Evolutionary conservation across 371 early-diverging fungal genomes (phyloP).

Genomic region (Chytridium lagenaria): DNA sequence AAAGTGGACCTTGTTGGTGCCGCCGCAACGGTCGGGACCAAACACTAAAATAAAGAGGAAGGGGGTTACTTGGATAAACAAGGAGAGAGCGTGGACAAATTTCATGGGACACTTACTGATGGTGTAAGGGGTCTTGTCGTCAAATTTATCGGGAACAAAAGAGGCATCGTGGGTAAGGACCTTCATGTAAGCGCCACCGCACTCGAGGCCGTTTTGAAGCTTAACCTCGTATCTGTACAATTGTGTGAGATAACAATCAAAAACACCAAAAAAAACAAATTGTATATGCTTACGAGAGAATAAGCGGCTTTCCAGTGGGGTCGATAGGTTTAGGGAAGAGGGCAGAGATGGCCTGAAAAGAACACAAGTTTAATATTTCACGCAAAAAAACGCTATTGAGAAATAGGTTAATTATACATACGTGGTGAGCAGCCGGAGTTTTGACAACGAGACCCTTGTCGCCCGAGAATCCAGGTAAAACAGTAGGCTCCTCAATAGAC

Average conservation of each 20-base stretch:
- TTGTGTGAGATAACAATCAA: neutral
- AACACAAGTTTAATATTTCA: neutral
- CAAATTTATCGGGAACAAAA: conserved; percentile 76
- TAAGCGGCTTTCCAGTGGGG: conserved; percentile 66
- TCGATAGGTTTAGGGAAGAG: conserved; percentile 61
- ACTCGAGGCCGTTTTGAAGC: conserved; percentile 90
- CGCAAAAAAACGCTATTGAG: neutral
- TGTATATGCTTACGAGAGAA: conserved; percentile 70
- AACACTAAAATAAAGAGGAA: conserved; percentile 59
- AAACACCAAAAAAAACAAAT: conserved; percentile 2
- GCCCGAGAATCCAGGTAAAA: conserved; percentile 62
- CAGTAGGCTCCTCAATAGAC: conserved; percentile 70
- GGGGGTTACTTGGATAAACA: neutral
- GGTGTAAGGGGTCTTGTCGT: conserved; percentile 91
- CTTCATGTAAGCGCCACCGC: conserved; percentile 98
- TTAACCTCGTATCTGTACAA: conserved; percentile 82
- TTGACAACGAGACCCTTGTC: conserved; percentile 77
- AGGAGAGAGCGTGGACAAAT: neutral
- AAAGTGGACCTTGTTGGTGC: conserved; percentile 90
- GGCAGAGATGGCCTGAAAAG: conserved; percentile 64
- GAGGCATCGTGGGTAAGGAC: conserved; percentile 67
- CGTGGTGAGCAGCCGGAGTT: conserved; percentile 68
- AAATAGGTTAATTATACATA: conserved; percentile 28
- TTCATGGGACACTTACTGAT: conserved; percentile 62
- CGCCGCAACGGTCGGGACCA: conserved; percentile 93